Conservation (phyloP, 2,329 filamentous ascomycete species). For the Arthrinium phaeospermum region DNA sequence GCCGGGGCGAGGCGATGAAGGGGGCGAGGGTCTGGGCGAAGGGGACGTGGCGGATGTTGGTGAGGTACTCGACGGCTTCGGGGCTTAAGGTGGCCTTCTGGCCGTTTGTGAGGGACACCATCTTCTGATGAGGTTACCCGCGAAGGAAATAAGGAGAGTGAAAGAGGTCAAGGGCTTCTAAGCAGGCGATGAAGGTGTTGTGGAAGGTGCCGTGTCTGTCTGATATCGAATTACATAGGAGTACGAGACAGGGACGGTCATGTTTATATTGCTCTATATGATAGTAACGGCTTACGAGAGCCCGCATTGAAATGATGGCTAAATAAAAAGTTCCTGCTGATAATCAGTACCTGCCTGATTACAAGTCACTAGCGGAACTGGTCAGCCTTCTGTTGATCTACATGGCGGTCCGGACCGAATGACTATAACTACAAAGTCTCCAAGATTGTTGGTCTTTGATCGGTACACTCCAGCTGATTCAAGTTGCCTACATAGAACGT, state of each 20-base stretch:
- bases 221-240: too few relatives aligned
- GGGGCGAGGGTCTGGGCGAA: not conserved
- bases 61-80: constrained; percentile 1
- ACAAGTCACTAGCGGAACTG: not conserved
- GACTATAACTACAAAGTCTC: not conserved
- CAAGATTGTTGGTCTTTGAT: not conserved
- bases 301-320: not conserved
- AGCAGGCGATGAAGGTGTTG: too few relatives aligned
- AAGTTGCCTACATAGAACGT: not conserved
- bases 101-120: not conserved
- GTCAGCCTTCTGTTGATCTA: not conserved
- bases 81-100: constrained; percentile 3
- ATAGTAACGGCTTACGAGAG: not conserved
- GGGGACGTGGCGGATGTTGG: not conserved
- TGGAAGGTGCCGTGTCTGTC: too few relatives aligned
- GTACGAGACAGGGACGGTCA: too few relatives aligned
- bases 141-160: too few relatives aligned
- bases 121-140: not conserved
- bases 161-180: not conserved
- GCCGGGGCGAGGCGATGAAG: not conserved
- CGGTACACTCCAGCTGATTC: not conserved
- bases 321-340: not conserved
- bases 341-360: not conserved
- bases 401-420: not conserved
- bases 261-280: not conserved